phyloP scores from a whole-genome alignment of 306 rosid species.

The Citrullus amarus region DNA sequence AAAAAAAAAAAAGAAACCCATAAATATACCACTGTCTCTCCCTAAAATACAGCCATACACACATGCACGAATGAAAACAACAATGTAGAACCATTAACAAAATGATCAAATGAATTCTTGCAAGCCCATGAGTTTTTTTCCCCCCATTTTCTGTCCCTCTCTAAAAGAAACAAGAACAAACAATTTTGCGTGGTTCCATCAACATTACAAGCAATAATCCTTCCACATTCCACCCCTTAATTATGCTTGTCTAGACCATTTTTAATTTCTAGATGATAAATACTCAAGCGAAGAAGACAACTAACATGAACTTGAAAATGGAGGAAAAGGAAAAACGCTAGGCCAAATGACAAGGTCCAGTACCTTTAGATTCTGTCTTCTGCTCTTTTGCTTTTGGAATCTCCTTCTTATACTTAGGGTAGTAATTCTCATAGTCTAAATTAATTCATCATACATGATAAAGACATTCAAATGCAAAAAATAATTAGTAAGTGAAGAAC shows the following conservation, averaged over 20 bases:
- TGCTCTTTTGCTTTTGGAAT: conserved; percentile 15
- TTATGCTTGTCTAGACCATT: too few species aligned
- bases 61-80: too few species aligned
- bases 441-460: neutral
- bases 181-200: neutral
- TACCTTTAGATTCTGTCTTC: conserved; percentile 27
- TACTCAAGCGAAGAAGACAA: neutral
- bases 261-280: neutral
- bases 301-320: neutral
- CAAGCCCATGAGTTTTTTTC: too few species aligned
- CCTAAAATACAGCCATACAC: neutral
- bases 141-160: too few species aligned
- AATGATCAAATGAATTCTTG: too few species aligned
- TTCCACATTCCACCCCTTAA: neutral
- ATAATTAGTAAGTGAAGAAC: neutral
- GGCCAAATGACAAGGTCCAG: neutral
- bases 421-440: conserved; percentile 24
- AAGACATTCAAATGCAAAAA: neutral
- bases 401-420: conserved; percentile 25
- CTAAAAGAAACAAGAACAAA: too few species aligned
- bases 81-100: too few species aligned
- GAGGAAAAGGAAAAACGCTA: neutral
- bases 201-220: neutral
- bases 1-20: too few species aligned
- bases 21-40: neutral